phyloP scores from a whole-genome alignment of 1,139 yeast species.

The Pichia sp. region DNA sequence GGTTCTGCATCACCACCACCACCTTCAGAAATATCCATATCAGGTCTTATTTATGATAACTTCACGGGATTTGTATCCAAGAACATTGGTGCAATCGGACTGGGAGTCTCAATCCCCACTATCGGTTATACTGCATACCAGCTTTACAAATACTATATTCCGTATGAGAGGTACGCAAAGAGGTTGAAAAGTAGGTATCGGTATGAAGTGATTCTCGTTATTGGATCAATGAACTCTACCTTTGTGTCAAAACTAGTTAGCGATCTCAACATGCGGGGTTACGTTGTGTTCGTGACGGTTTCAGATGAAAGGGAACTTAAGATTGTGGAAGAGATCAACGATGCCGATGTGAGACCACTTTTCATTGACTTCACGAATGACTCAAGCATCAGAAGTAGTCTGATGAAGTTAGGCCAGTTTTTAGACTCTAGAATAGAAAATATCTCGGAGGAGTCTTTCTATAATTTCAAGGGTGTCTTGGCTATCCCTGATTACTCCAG shows the following conservation, averaged over 20 bases:
- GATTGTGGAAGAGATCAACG: slow-evolving; percentile 51
- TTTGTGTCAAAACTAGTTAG: slow-evolving; percentile 64
- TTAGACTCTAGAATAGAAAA: slow-evolving; percentile 27
- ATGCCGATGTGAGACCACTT: slow-evolving; percentile 53
- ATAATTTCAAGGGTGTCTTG: slow-evolving; percentile 30
- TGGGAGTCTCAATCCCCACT: slow-evolving; percentile 12
- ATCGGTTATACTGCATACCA: slow-evolving; percentile 12
- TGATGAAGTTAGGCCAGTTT: slow-evolving; percentile 43
- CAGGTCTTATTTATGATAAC: slow-evolving; percentile 4
- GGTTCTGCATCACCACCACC: neutral
- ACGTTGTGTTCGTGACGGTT: slow-evolving; percentile 73
- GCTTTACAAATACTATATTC: slow-evolving; percentile 15
- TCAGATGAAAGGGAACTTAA: slow-evolving; percentile 59
- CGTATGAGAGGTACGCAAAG: slow-evolving; percentile 48
- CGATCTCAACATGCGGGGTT: slow-evolving; percentile 75
- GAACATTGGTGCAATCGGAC: slow-evolving; percentile 12
- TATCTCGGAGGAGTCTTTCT: slow-evolving; percentile 18
- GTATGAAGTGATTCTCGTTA: slow-evolving; percentile 64
- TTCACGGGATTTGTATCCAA: slow-evolving; percentile 1
- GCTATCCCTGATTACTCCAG: slow-evolving; percentile 32
- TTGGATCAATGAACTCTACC: slow-evolving; percentile 79
- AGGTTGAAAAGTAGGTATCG: slow-evolving; percentile 12
- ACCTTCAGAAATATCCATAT: slow-evolving; percentile 2
- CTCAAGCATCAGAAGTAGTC: slow-evolving; percentile 35
- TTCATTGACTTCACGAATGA: slow-evolving; percentile 44